A percentile compares a stretch with the other conserved stretches of the same genome.
Conservation (phyloP, 202 grass and related monocot species). For the Zizania palustris region DNA sequence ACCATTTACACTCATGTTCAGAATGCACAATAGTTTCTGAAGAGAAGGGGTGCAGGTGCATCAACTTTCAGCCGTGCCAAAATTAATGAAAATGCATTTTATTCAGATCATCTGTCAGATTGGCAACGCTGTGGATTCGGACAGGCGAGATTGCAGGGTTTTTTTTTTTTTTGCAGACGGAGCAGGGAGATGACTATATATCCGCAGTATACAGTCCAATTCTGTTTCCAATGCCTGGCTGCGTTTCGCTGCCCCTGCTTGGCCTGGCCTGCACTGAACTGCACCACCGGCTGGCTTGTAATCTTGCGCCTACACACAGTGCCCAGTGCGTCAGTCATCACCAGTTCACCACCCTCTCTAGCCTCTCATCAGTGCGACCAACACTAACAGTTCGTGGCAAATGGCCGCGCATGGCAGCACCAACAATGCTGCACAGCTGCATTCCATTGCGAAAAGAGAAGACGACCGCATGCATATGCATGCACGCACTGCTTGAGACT, state of each 20-base stretch:
- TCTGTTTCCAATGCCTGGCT: conserved; percentile 24
- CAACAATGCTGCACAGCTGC: neutral
- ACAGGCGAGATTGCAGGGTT: conserved; percentile 17
- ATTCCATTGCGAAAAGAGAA: neutral
- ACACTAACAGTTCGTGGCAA: neutral
- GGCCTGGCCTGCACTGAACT: neutral
- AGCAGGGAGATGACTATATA: neutral
- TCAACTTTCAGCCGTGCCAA: neutral
- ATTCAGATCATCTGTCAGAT: conserved; percentile 38
- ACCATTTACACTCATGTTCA: neutral
- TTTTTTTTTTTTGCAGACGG: conserved; percentile 33
- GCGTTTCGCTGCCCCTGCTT: neutral
- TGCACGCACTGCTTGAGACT: too few species aligned
- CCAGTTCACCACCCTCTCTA: neutral
- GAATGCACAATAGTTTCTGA: neutral
- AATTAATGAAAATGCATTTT: neutral
- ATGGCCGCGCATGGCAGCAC: neutral
- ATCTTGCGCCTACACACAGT: conserved; percentile 35
- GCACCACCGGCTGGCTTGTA: conserved; percentile 22
- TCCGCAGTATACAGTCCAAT: neutral
- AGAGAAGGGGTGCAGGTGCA: neutral
- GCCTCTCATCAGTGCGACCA: neutral
- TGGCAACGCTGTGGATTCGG: conserved; percentile 35
- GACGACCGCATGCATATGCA: too few species aligned
- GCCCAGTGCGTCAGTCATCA: neutral